Evolutionary conservation across 352 stramenopile species (phyloP), one percentile per base, ranked within the genome.

Genomic region (Globisporangium perplexum): DNA sequence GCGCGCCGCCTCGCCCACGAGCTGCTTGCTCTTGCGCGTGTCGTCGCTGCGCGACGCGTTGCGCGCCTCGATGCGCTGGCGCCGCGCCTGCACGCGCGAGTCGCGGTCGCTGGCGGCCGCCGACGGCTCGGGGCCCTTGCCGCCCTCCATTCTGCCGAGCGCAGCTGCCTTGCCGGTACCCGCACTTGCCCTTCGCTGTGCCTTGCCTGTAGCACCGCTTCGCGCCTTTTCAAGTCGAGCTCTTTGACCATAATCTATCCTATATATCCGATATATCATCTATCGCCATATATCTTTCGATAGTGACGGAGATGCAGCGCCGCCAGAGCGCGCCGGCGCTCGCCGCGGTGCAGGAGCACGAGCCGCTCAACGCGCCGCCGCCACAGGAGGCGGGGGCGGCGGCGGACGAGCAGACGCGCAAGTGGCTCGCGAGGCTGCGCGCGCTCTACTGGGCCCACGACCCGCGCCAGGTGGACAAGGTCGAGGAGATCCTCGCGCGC

Each of bases 31-130:
- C 59, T 87, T 86, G 55, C 77, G 79, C 43, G 71, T 75, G 55
- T 90, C 83, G 45, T 92, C 77, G 53, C 89, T 77, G 42, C 89
- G 91, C 49, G 70, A 88, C 42, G 79, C 81, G 55, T 87, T 94
- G 36, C 80, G 79, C 24, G 68, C 60, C n/a, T 90, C 79, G 59
- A 92, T 90, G 24, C 83, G 83, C 57, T 82, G 66, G 11, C 79
- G 72, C 14, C 83, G 74, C 53, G 72, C 73, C 35, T 76, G 67
- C 47, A 94, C 69, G 48, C 83, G 81, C 15, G 69, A 66, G 14
- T 91, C 77, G 24, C 76, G 73, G 50, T 90, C 81, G 38, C 67
- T 81, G 7, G 49, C 63, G 12, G 70, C 69, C 26, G 59, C 44
- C 14, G 64, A 67, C 23, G 64, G 53, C 24, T 76, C 68, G 35